These are phyloP conservation scores for Blastobotrys proliferans DNA, from an alignment of 1,139 yeast species.

Conservation along the genomic window DNA sequence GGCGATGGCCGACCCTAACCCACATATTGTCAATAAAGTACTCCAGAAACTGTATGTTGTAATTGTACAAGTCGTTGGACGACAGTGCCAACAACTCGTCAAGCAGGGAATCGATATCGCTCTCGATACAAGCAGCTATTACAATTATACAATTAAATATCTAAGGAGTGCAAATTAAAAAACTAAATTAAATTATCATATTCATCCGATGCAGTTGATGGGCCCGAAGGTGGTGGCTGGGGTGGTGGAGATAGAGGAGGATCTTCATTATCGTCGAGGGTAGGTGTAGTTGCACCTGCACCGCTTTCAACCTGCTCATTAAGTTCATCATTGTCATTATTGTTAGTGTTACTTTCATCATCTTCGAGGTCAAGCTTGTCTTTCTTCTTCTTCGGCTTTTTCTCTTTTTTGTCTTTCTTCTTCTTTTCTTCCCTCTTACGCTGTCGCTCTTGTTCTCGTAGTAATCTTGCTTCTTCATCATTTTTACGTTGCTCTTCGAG, in stretches of 20 bases:
- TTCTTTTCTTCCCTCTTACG: slow-evolving; percentile 19
- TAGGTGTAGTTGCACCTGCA: no score
- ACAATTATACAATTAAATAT: no score
- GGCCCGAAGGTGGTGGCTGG: slow-evolving; percentile 4
- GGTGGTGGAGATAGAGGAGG: slow-evolving; percentile 1
- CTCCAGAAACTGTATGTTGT: no score
- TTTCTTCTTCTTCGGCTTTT: slow-evolving; percentile 30
- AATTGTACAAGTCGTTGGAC: no score
- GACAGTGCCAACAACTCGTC: no score
- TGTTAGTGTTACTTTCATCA: slow-evolving; percentile 8
- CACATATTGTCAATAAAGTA: no score
- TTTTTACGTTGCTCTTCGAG: slow-evolving; percentile 31
- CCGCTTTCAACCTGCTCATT: slow-evolving; percentile 3
- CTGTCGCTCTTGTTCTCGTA: slow-evolving; percentile 20
- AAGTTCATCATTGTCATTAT: slow-evolving; percentile 1
- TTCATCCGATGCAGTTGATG: slow-evolving; percentile 4
- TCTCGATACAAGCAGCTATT: no score
- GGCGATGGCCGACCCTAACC: no score
- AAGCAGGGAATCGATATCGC: no score
- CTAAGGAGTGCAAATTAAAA: no score
- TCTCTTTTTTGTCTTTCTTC: slow-evolving; percentile 15
- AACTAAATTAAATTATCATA: slow-evolving; percentile 4
- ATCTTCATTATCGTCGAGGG: no score
- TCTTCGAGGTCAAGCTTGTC: slow-evolving; percentile 7
- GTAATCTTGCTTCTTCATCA: slow-evolving; percentile 28